A percentile compares a stretch with the other conserved stretches of the same genome.
phyloP scores from a whole-genome alignment of 2,329 filamentous ascomycete species.

The Cladosporium sp. region DNA sequence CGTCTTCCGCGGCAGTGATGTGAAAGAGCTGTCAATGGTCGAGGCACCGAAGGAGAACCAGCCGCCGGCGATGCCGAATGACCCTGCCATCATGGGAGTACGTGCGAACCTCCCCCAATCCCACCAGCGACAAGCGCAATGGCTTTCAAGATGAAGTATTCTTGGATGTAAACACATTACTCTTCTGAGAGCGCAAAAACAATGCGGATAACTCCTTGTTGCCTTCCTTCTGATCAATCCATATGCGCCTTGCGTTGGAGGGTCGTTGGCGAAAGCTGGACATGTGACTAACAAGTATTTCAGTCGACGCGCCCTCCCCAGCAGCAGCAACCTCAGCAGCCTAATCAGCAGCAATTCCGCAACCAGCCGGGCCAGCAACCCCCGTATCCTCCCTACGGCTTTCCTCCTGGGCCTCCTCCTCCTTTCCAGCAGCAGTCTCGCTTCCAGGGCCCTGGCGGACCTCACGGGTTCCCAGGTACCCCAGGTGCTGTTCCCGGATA shows the following conservation, averaged over 20 bases:
- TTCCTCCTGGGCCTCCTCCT: slow-evolving; percentile 32
- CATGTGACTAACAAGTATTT: slow-evolving; percentile 9
- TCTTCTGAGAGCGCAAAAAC: slow-evolving; percentile 89
- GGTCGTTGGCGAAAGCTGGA: background rate
- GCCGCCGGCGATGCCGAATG: slow-evolving; percentile 76
- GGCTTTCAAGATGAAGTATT: slow-evolving; percentile 75
- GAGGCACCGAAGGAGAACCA: slow-evolving; percentile 64
- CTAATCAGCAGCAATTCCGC: slow-evolving; percentile 33
- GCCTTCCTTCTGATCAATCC: slow-evolving; percentile 90
- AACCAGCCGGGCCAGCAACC: slow-evolving; percentile 30
- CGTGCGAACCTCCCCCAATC: slow-evolving; percentile 15
- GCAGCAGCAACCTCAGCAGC: slow-evolving; percentile 23
- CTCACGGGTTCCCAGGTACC: slow-evolving; percentile 39
- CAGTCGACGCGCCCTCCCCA: slow-evolving; percentile 25
- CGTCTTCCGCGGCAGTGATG: slow-evolving; percentile 94
- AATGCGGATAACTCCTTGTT: slow-evolving; percentile 96
- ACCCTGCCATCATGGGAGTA: slow-evolving; percentile 93
- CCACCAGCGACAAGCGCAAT: slow-evolving; percentile 13
- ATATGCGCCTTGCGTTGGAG: background rate
- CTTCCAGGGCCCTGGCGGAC: slow-evolving; percentile 38
- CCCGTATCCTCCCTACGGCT: slow-evolving; percentile 36
- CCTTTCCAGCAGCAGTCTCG: slow-evolving; percentile 42
- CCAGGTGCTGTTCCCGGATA: slow-evolving; percentile 39
- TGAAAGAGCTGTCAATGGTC: slow-evolving; percentile 94
- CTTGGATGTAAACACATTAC: slow-evolving; percentile 76